Conservation (phyloP, 352 stramenopile species). For the Hyphochytrium catenoides region DNA sequence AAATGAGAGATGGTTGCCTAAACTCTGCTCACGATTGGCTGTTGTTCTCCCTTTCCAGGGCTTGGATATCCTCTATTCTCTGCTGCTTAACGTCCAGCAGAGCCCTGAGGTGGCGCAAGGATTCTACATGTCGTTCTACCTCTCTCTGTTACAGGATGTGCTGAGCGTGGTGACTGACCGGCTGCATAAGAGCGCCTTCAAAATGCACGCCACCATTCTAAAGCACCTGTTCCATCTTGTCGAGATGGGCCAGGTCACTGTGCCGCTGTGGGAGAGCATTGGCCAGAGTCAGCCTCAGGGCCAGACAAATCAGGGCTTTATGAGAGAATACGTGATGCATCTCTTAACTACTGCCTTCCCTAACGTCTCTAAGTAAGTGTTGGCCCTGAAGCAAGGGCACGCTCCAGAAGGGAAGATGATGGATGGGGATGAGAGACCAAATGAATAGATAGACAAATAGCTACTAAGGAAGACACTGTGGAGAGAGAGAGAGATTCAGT, state of each 20-base stretch:
- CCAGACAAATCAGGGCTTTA: conserved; percentile 62
- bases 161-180: conserved; percentile 92
- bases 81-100: conserved; percentile 86
- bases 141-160: conserved; percentile 79
- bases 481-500: too few species aligned
- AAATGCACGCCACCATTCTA: conserved; percentile 90
- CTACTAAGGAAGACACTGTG: too few species aligned
- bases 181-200: conserved; percentile 96
- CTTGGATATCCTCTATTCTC: conserved; percentile 83
- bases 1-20: not conserved
- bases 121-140: conserved; percentile 96
- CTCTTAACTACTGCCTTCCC: conserved; percentile 90
- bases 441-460: not conserved
- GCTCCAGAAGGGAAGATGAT: too few species aligned
- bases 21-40: conserved; percentile 1
- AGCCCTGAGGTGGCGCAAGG: conserved; percentile 78
- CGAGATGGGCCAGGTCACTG: conserved; percentile 81
- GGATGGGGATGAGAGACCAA: not conserved
- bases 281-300: conserved; percentile 30
- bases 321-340: conserved; percentile 89
- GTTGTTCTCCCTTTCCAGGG: conserved; percentile 20
- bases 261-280: conserved; percentile 80
- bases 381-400: too few species aligned
- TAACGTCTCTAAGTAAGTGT: conserved; percentile 58
- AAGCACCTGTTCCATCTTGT: conserved; percentile 94